Evolutionary conservation across 2,329 filamentous ascomycete genomes (phyloP), one percentile per base, ranked within the genome.

Genomic region (Apiospora aurea): DNA sequence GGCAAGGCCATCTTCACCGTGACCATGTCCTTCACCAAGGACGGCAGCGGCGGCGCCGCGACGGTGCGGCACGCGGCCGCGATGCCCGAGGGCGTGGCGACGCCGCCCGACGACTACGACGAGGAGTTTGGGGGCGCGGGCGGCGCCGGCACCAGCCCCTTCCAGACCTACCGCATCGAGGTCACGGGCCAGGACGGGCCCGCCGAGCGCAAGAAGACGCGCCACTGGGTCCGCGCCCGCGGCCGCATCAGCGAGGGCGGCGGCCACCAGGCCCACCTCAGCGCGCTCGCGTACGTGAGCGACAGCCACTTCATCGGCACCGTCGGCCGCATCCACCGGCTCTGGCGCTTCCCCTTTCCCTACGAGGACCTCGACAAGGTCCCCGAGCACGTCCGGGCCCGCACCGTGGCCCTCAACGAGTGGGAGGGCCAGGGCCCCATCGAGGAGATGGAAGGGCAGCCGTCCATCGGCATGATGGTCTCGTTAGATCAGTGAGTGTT

Each of bases 221-320:
- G 89, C 69, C 90, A 92, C 76, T 96, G 94, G 94, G 87, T 95
- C 75, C 91, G 92, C 70, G 91, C 93, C 13, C 85, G 91, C 69
- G 95, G 95, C 44, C 86, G 82, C 72, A 96, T 98, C 77, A 93
- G 91, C 57, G 87, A 88, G 0, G 86, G 86, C 4, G 94, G 94
- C 26, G 94, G 94, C 1, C 90, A 92, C 75, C 89, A 93, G 77
- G 94, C 95, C 14, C 95, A 98, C 80, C 86, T 98, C 47, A 92
- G 90, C 49, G 96, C 96, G 11, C 87, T 99, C 74, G 96, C 96
- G 34, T 99, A 98, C 84, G 93, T 98, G 85, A 94, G 92, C 38
- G 96, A 98, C 83, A 93, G 89, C 79, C 96, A 94, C 84, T 98
- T 99, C 83, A 95, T 98, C 81, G 95, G 94, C 51, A 98, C 95